phyloP scores from a whole-genome alignment of 2,329 filamentous ascomycete genomes.

The Aspergillus sergii region DNA sequence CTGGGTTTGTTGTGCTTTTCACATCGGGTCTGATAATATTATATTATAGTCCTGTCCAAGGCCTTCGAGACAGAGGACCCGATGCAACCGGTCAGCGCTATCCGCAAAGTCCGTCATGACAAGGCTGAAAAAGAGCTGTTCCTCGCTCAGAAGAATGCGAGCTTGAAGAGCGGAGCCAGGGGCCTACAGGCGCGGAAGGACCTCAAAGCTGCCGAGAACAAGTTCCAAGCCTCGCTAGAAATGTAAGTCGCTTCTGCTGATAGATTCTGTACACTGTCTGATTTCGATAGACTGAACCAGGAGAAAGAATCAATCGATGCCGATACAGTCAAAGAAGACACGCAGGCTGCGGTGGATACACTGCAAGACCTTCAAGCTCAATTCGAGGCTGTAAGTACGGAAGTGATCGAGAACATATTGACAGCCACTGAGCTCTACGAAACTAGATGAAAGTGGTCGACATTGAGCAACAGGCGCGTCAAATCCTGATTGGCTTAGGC shows the following conservation, averaged over 20 bases:
- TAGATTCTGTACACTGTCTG: not conserved
- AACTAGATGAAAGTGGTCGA: conserved; percentile 58
- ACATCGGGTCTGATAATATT: not conserved
- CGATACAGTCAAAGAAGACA: conserved; percentile 64
- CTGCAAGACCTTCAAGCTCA: conserved; percentile 69
- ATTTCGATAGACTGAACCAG: conserved; percentile 48
- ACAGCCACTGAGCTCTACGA: conserved; percentile 14
- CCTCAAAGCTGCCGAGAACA: conserved; percentile 68
- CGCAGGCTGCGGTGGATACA: conserved; percentile 69
- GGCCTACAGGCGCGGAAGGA: conserved; percentile 78
- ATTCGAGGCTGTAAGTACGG: conserved; percentile 59
- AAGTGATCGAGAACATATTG: not conserved
- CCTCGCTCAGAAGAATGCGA: conserved; percentile 71
- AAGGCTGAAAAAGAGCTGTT: conserved; percentile 66
- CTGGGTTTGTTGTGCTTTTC: not conserved
- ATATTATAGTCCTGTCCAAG: conserved; percentile 55
- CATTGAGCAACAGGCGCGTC: conserved; percentile 67
- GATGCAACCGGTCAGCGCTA: conserved; percentile 60
- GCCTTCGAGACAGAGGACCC: conserved; percentile 63
- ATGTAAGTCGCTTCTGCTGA: conserved; percentile 44
- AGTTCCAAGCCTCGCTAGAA: conserved; percentile 59
- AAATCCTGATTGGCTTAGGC: conserved; percentile 69
- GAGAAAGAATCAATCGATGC: conserved; percentile 59
- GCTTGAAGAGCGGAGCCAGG: conserved; percentile 72
- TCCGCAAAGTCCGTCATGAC: conserved; percentile 65